A percentile compares a stretch with the other conserved stretches of the same genome.
These are phyloP conservation scores for Proteromonas lacertae DNA, from an alignment of 352 stramenopile genomes.

Conservation along the genomic window DNA sequence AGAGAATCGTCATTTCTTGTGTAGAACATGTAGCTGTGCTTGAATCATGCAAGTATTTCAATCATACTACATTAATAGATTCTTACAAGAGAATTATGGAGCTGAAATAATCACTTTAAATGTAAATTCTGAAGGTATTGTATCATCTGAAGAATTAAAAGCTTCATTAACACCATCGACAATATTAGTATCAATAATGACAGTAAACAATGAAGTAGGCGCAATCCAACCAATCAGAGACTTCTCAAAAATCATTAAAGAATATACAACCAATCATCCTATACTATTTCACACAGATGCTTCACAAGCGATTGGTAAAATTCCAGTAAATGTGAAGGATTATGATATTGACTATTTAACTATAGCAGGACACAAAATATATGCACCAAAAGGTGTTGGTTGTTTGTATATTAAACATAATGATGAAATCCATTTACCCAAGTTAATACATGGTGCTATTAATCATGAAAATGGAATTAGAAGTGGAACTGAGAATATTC, in stretches of 20 bases:
- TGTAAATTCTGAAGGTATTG: conserved; percentile 23
- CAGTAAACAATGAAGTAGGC: conserved; percentile 91
- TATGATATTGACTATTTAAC: conserved; percentile 66
- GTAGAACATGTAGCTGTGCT: conserved; percentile 71
- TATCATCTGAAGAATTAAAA: conserved; percentile 26
- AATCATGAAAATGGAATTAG: conserved; percentile 52
- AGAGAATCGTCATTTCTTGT: conserved; percentile 38
- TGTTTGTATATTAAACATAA: conserved; percentile 23
- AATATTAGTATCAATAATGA: conserved; percentile 73
- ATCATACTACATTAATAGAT: conserved; percentile 3
- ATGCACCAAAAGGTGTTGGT: conserved; percentile 58
- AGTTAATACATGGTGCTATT: neutral
- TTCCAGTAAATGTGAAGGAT: conserved; percentile 28
- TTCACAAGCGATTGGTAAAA: conserved; percentile 72
- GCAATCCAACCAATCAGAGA: conserved; percentile 62
- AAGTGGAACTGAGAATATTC: conserved; percentile 80
- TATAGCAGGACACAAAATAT: conserved; percentile 84
- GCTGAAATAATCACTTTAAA: too few relatives aligned
- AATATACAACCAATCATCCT: conserved; percentile 11
- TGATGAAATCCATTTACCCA: neutral
- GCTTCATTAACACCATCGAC: conserved; percentile 32
- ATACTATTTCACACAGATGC: conserved; percentile 82
- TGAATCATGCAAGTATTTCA: conserved; percentile 20
- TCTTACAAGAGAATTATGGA: too few relatives aligned
- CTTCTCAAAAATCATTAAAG: conserved; percentile 21